phyloP scores from a whole-genome alignment of 2,329 filamentous ascomycete species.

The Beauveria bassiana region DNA sequence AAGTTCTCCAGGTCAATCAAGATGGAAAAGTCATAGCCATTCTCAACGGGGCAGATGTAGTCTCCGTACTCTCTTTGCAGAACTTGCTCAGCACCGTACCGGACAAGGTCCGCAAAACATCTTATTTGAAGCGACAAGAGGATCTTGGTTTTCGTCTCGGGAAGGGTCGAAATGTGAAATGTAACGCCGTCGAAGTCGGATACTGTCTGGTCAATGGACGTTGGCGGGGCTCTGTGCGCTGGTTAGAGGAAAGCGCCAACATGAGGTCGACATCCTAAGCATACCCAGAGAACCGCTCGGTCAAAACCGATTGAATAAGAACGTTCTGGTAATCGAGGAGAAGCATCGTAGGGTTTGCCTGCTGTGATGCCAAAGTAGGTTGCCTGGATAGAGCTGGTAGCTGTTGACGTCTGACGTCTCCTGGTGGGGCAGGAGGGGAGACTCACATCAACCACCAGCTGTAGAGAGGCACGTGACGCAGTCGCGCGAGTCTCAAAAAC shows the following conservation, averaged over 20 bases:
- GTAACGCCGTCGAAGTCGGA: slow-evolving; percentile 99
- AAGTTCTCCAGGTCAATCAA: slow-evolving; percentile 81
- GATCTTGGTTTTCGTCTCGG: slow-evolving; percentile 88
- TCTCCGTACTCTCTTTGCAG: slow-evolving; percentile 90
- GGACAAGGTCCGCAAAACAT: slow-evolving; percentile 86
- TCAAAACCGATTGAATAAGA: slow-evolving; percentile 91
- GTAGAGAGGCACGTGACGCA: slow-evolving; percentile 26
- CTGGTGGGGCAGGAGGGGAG: slow-evolving; percentile 30
- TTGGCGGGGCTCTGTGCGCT: slow-evolving; percentile 63
- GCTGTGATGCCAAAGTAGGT: slow-evolving; percentile 14
- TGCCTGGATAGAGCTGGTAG: slow-evolving; percentile 21
- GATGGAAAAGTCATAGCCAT: slow-evolving; percentile 93
- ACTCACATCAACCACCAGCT: slow-evolving; percentile 21
- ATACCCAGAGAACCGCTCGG: slow-evolving; percentile 87
- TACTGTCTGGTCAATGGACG: slow-evolving; percentile 93
- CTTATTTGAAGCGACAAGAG: slow-evolving; percentile 90
- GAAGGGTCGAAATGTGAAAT: slow-evolving; percentile 89
- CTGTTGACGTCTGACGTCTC: slow-evolving; percentile 26
- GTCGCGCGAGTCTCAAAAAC: not conserved
- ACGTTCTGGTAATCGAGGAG: slow-evolving; percentile 99
- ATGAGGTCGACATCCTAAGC: slow-evolving; percentile 14
- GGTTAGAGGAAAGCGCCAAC: slow-evolving; percentile 26
- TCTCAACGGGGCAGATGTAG: slow-evolving; percentile 81
- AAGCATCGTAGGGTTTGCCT: slow-evolving; percentile 54
- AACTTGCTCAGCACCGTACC: slow-evolving; percentile 87